Evolutionary conservation across 129 eudicot genomes (phyloP), one percentile per base, ranked within the genome.

Genomic region (Apium graveolens): DNA sequence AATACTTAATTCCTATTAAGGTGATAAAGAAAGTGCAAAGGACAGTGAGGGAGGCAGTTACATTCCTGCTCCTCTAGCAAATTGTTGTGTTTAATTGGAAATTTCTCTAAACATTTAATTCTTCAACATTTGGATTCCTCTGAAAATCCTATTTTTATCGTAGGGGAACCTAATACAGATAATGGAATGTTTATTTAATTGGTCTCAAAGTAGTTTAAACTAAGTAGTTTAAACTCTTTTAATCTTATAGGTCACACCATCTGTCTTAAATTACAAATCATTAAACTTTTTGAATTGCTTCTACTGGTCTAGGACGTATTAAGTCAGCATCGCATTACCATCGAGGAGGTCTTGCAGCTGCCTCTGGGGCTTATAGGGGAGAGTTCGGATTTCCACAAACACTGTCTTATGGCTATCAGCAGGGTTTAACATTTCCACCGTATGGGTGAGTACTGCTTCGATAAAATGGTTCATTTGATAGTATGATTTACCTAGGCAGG

Each of bases 341-440:
- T 45, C 96, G 91, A 86, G 87, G 96, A 86, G 88, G 93, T 17
- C 66, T 80, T 39, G 88, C 90, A 81, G 74, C 92, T 81, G 80
- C 86, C 57, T 86, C 85, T 39, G 89, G 89, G 81, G 92, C 96
- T 76, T 86, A 89, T 21, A 3, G 81, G 6, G 96, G 91, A 86
- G 84, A 82, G 78, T 90, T 88, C 70, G 96, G 94, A 57, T 90
- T 84, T 83, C 96, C 91, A 78, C 98, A 92, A 75, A 94, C 96
- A 44, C 78, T 87, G 79, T 81, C 81, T 46, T 91, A 95, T 78
- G 85, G 85, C 80, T 91, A 86, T 79, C 96, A 89, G 76, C 97
- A 95, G 81, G 93, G 91, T 82, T 53, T 82, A 57, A 51, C 87
- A 83, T 95, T 91, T 85, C 84, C 97, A 62, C 88, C 87, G 27